A percentile compares a stretch with the other conserved stretches of the same genome.
Conservation (phyloP, 2,329 filamentous ascomycete genomes). For the Calonectria pseudoturangicola region DNA sequence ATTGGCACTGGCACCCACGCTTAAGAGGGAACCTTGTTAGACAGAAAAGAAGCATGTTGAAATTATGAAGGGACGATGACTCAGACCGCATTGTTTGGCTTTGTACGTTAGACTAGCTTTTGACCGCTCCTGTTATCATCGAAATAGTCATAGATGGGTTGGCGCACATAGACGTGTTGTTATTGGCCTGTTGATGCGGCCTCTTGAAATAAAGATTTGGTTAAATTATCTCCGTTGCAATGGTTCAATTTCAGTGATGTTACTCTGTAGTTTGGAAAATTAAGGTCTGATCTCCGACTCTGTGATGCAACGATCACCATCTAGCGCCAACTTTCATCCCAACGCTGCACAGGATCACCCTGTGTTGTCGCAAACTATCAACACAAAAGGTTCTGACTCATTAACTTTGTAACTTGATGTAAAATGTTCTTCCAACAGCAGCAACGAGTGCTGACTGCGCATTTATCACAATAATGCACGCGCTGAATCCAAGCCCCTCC, state of each 20-base stretch:
- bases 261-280: not conserved
- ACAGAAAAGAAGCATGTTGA: not conserved
- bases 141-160: slow-evolving; percentile 26
- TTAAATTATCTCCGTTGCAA: not conserved
- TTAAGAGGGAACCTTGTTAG: slow-evolving; percentile 24
- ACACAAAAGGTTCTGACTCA: too few species aligned
- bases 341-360: too few species aligned
- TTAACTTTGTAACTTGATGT: too few species aligned
- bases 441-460: too few species aligned
- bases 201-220: slow-evolving; percentile 18
- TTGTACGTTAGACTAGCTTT: not conserved
- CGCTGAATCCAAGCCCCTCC: not conserved
- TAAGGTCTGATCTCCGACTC: too few species aligned
- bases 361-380: too few species aligned
- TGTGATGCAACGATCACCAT: too few species aligned
- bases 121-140: slow-evolving; percentile 6
- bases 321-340: too few species aligned
- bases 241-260: not conserved
- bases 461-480: not conserved
- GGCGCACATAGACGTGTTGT: slow-evolving; percentile 9
- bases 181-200: slow-evolving; percentile 8
- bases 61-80: not conserved
- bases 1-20: slow-evolving; percentile 42
- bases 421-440: too few species aligned
- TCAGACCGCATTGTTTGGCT: not conserved